Conservation (phyloP, 257 asterid genomes). For the Solanum etuberosum region DNA sequence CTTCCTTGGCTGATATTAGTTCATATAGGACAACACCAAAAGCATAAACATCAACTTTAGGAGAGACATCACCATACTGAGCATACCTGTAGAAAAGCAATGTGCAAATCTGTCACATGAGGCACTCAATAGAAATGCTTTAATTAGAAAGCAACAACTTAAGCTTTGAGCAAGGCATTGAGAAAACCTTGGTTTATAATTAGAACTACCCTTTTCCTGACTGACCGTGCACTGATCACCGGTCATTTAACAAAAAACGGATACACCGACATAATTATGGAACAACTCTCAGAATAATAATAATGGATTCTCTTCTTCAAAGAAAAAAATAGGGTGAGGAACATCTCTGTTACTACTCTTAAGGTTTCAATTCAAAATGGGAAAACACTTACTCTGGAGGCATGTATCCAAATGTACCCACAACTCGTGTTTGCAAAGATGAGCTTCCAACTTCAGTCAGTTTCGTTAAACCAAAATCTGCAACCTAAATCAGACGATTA, state of each 20-base stretch:
- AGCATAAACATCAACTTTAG: slow-evolving; percentile 92
- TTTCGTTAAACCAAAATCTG: slow-evolving; percentile 90
- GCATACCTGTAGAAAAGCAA: slow-evolving; percentile 61
- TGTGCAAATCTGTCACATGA: background rate
- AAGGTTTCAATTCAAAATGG: background rate
- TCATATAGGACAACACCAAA: slow-evolving; percentile 91
- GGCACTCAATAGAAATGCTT: background rate
- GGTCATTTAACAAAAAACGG: background rate
- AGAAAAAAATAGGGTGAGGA: background rate
- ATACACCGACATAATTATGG: background rate
- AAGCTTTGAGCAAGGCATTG: background rate
- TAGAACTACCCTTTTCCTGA: background rate
- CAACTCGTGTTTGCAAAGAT: slow-evolving; percentile 82
- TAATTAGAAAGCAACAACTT: background rate
- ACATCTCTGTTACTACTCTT: background rate
- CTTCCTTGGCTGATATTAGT: slow-evolving; percentile 86
- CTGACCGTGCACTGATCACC: background rate
- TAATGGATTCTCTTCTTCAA: background rate
- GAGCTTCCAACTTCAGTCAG: slow-evolving; percentile 82
- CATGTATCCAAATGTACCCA: slow-evolving; percentile 98
- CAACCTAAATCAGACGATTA: slow-evolving; percentile 47
- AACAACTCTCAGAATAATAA: background rate
- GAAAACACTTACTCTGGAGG: slow-evolving; percentile 81
- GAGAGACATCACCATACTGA: slow-evolving; percentile 79
- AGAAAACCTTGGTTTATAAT: background rate